phyloP scores from a whole-genome alignment of 2,329 filamentous ascomycete genomes.

The Calonectria fujianensis region DNA sequence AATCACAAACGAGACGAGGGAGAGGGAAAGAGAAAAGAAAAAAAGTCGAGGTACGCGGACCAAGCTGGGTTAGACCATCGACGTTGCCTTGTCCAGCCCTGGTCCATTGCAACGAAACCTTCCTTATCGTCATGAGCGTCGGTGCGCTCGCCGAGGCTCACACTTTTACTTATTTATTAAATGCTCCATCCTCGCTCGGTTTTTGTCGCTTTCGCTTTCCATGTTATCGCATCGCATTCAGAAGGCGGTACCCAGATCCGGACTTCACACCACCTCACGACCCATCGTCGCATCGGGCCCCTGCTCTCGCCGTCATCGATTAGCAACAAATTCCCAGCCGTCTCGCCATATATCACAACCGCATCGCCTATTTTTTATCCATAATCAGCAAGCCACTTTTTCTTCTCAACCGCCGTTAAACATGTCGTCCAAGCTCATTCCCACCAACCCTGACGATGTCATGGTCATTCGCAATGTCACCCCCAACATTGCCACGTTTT shows the following conservation, averaged over 20 bases:
- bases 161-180: constrained; percentile 27
- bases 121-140: constrained; percentile 23
- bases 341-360: not conserved
- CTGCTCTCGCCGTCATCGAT: constrained; percentile 6
- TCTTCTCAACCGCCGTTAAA: constrained; percentile 45
- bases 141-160: constrained; percentile 35
- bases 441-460: constrained; percentile 83
- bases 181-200: constrained; percentile 2
- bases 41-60: not conserved
- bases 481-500: constrained; percentile 85
- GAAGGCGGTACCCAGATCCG: not conserved
- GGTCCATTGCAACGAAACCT: constrained; percentile 5
- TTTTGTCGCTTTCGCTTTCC: not conserved
- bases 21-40: not conserved
- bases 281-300: constrained; percentile 8
- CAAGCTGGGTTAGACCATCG: not conserved
- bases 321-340: not conserved
- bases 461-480: constrained; percentile 94
- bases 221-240: not conserved
- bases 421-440: constrained; percentile 80
- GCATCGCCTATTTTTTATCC: not conserved
- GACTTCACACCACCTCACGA: constrained; percentile 4
- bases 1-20: not conserved
- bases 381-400: constrained; percentile 33
- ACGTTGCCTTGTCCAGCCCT: not conserved